phyloP scores from a whole-genome alignment of 2,329 filamentous ascomycete genomes.

The Mycosphaerella arachidis region DNA sequence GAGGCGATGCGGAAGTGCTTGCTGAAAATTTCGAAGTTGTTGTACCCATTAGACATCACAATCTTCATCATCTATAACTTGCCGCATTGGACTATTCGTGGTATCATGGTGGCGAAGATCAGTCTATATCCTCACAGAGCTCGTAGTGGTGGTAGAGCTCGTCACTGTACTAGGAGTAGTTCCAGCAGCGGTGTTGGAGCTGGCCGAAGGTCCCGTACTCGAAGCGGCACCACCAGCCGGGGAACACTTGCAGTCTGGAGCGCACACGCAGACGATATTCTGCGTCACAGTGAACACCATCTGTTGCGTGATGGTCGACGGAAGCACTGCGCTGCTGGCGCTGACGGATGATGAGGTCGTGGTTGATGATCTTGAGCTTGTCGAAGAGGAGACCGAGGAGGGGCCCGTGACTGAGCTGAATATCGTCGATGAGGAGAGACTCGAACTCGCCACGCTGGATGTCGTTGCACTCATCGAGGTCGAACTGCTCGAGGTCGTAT shows the following conservation, averaged over 20 bases:
- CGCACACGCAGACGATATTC: constrained; percentile 8
- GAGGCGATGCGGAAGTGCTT: too few relatives aligned
- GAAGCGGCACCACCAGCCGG: constrained; percentile 1
- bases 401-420: background rate
- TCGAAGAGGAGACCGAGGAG: background rate
- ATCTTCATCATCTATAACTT: background rate
- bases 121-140: background rate
- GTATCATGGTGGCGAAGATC: background rate
- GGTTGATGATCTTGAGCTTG: constrained; percentile 1
- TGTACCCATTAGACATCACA: background rate
- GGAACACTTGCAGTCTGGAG: constrained; percentile 5
- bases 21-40: background rate
- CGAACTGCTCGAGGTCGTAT: background rate
- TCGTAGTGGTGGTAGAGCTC: background rate
- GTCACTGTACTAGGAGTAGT: background rate
- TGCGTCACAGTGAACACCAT: constrained; percentile 11
- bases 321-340: background rate
- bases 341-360: background rate
- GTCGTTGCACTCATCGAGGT: background rate
- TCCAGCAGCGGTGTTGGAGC: background rate
- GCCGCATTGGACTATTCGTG: background rate
- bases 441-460: background rate
- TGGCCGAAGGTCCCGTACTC: background rate
- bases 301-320: constrained; percentile 4
- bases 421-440: background rate